A percentile compares a stretch with the other conserved stretches of the same genome.
Conservation (phyloP, 2,329 filamentous ascomycete species). For the Phaeosphaeria sp. region DNA sequence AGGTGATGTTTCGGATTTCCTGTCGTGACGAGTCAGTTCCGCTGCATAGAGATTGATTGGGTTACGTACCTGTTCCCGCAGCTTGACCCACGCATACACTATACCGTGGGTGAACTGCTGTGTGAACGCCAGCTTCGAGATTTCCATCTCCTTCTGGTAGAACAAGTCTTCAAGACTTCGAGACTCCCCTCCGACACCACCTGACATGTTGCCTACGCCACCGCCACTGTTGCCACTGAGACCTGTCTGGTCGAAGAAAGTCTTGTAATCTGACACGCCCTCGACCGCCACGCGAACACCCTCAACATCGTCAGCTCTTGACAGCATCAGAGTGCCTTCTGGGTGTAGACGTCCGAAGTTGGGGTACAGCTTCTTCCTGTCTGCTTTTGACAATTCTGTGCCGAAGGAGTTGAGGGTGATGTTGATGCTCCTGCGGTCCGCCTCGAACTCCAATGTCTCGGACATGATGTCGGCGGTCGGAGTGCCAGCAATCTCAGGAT, state of each 20-base stretch:
- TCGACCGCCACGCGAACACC: slow-evolving; percentile 93
- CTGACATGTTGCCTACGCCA: slow-evolving; percentile 83
- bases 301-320: slow-evolving; percentile 91
- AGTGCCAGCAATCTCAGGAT: slow-evolving; percentile 84
- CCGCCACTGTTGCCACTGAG: slow-evolving; percentile 75
- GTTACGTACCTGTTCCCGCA: slow-evolving; percentile 86
- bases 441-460: slow-evolving; percentile 95
- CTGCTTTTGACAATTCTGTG: slow-evolving; percentile 90
- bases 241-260: slow-evolving; percentile 92
- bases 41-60: background rate
- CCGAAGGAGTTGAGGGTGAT: slow-evolving; percentile 99
- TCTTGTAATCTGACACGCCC: slow-evolving; percentile 90
- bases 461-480: slow-evolving; percentile 95
- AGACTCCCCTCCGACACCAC: slow-evolving; percentile 78
- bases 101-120: slow-evolving; percentile 94
- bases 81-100: slow-evolving; percentile 96
- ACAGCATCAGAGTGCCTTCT: slow-evolving; percentile 93
- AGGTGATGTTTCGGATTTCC: slow-evolving; percentile 99
- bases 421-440: slow-evolving; percentile 95
- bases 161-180: slow-evolving; percentile 97
- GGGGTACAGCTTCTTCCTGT: slow-evolving; percentile 96
- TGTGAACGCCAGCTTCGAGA: slow-evolving; percentile 93
- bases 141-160: slow-evolving; percentile 99
- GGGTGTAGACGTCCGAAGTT: slow-evolving; percentile 90
- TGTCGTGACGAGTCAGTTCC: slow-evolving; percentile 46